These are phyloP conservation scores for Akebia trifoliata DNA, from an alignment of 164 flowering plant genomes.

Conservation along the genomic window DNA sequence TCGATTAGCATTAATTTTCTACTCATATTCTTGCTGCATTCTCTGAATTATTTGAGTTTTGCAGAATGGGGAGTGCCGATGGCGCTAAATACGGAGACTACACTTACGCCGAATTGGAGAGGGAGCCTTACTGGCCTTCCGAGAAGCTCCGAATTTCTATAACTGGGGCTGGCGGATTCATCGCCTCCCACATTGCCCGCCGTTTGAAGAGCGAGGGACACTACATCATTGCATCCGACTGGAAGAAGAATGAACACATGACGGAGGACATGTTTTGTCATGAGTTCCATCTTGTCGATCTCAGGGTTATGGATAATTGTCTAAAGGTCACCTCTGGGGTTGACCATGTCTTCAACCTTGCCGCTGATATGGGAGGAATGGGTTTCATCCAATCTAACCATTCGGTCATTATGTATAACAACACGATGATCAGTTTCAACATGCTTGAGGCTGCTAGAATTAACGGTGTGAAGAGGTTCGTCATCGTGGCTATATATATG, in stretches of 20 bases:
- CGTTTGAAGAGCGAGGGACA: conserved; percentile 93
- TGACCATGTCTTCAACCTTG: conserved; percentile 97
- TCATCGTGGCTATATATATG: conserved; percentile 3
- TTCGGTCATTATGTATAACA: conserved; percentile 95
- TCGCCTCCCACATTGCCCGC: conserved; percentile 96
- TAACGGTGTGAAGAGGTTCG: conserved; percentile 85
- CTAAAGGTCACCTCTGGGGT: conserved; percentile 77
- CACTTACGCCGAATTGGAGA: conserved; percentile 80
- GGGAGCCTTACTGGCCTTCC: conserved; percentile 92
- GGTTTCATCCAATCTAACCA: conserved; percentile 99
- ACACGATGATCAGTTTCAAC: conserved; percentile 98
- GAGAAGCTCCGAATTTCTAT: conserved; percentile 86
- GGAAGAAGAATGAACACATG: conserved; percentile 99
- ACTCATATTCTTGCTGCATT: neutral
- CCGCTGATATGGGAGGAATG: conserved; percentile 99
- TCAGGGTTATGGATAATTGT: conserved; percentile 97
- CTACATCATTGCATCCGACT: conserved; percentile 94
- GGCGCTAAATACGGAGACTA: conserved; percentile 57
- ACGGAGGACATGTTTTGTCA: conserved; percentile 95
- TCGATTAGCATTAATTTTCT: neutral
- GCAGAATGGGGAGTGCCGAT: conserved; percentile 75
- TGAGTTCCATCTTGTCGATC: conserved; percentile 95
- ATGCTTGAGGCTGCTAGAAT: conserved; percentile 94
- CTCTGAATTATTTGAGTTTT: neutral
- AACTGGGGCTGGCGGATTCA: conserved; percentile 98